These are phyloP conservation scores for Trichomonas gallinae DNA, from an alignment of 208 protist genomes.

Conservation along the genomic window DNA sequence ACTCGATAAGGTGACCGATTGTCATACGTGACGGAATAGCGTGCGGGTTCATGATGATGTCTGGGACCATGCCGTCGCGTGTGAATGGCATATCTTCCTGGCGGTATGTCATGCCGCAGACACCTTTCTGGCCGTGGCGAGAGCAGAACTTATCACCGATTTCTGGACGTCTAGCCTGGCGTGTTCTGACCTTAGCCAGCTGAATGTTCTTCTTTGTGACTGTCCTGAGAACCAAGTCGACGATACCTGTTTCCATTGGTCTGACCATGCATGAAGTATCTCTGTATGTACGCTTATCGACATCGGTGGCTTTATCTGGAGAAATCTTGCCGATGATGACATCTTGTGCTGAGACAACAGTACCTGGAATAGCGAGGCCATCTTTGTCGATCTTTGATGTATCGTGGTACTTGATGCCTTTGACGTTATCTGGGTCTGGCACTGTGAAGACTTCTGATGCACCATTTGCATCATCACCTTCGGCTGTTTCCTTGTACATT, in stretches of 20 bases:
- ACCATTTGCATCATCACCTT: constrained; percentile 38
- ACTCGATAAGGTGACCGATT: constrained; percentile 83
- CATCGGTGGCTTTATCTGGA: constrained; percentile 20
- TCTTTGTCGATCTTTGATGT: constrained; percentile 87
- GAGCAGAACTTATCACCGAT: constrained; percentile 90
- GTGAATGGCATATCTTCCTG: constrained; percentile 91
- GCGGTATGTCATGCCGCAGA: constrained; percentile 74
- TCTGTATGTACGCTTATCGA: background rate
- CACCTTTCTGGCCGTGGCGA: constrained; percentile 91
- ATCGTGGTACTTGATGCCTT: constrained; percentile 55
- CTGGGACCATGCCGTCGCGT: constrained; percentile 74
- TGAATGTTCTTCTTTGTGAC: constrained; percentile 62
- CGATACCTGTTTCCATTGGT: constrained; percentile 53
- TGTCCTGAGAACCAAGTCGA: constrained; percentile 75
- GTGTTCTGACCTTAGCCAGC: constrained; percentile 64
- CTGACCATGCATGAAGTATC: constrained; percentile 38
- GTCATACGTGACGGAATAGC: constrained; percentile 95
- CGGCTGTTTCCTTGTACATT: constrained; percentile 66
- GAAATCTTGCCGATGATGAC: constrained; percentile 71
- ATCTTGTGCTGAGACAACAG: constrained; percentile 57
- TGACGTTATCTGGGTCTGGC: constrained; percentile 59
- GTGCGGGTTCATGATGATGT: constrained; percentile 96
- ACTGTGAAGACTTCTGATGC: constrained; percentile 70
- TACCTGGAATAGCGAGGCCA: constrained; percentile 67
- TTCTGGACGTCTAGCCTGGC: constrained; percentile 51